Base-by-base conservation (phyloP, 2,329 filamentous ascomycete genomes). In the Byssochlamys sp. region DNA sequence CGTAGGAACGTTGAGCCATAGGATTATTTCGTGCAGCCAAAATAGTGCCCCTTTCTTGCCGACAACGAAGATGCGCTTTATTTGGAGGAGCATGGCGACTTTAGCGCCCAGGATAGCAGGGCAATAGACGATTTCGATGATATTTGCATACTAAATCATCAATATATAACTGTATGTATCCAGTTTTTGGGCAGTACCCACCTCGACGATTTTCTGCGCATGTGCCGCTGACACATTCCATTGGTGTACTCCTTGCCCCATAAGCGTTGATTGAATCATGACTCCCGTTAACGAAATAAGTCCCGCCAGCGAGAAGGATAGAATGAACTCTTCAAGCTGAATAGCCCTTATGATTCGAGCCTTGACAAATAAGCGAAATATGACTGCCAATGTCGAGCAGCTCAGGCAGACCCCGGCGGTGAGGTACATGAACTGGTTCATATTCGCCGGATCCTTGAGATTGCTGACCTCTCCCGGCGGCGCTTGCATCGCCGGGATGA, bases 211-310 rank as follows among this genome's bases (percentile, higher is more conserved):
- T 50, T 53, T 52, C 19, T 48, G 29, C 27, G 28, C 14, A 48
- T 53, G 50, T 39, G 55, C 55, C 48, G 49, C 25, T 12, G 55
- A 57, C 26, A 57, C 55, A 24, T 57, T 57, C 55, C 55, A 57
- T 33, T 53, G 50, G 31, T 57, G 55, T 39, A 26, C 28, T 12
- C 55, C 55, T 26, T 57, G 55, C 29, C 55, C 55, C 29, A 57
- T 14, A 9, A 48, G 48, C 9, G 50, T 52, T 2, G 55, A 33
- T 45, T 49, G 11, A 11, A 57, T 57, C 55, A 57, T 57, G 4
- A 57, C 27, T 10, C 28, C 49, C 14, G 49, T 39, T 2, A 57
- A 53, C 10, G 50, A 50, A 31, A 57, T 11, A 39, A 57, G 53
- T n/a, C 55, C 55, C 4, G 25, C 24, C 25, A 52, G 49, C 6